Evolutionary conservation across 192 early-diverging fungal species (phyloP).

Genomic region (Gamsiella multidivaricata): DNA sequence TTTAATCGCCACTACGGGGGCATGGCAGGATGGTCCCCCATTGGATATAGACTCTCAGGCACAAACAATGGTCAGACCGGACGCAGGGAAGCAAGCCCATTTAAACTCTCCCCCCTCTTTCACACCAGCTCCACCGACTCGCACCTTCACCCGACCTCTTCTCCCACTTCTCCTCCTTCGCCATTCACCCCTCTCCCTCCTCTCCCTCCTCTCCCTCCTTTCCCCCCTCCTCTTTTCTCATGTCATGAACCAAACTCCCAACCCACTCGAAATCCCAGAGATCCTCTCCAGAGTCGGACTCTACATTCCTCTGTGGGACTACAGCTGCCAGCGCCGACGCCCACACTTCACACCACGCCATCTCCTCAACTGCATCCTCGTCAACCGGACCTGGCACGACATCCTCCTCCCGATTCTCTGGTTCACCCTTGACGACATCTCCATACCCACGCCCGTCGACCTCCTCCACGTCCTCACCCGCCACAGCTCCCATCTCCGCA

Average conservation of each 20-base stretch:
- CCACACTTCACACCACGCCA: constrained; percentile 11
- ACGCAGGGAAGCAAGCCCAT: too few species aligned
- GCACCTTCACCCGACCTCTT: too few species aligned
- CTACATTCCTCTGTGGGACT: constrained; percentile 23
- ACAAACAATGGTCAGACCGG: too few species aligned
- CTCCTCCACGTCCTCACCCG: neutral
- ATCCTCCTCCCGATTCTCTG: constrained; percentile 30
- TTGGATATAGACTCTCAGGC: too few species aligned
- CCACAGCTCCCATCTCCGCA: constrained; percentile 3
- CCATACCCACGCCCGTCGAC: neutral
- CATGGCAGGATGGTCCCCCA: too few species aligned
- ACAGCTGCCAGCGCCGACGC: neutral
- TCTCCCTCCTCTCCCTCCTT: neutral
- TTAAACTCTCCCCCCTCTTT: too few species aligned
- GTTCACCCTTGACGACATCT: constrained; percentile 27
- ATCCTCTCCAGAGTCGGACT: constrained; percentile 26
- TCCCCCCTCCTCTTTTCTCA: neutral
- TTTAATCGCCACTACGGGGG: too few species aligned
- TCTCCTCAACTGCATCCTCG: constrained; percentile 23
- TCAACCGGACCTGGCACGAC: constrained; percentile 31
- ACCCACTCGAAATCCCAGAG: constrained; percentile 36
- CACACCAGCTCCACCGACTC: too few species aligned
- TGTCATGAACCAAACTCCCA: constrained; percentile 26
- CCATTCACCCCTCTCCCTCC: neutral
- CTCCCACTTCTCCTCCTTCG: too few species aligned